Evolutionary conservation across 768 basidiomycete species (phyloP).

Genomic region (Candolleomyces aberdarensis): DNA sequence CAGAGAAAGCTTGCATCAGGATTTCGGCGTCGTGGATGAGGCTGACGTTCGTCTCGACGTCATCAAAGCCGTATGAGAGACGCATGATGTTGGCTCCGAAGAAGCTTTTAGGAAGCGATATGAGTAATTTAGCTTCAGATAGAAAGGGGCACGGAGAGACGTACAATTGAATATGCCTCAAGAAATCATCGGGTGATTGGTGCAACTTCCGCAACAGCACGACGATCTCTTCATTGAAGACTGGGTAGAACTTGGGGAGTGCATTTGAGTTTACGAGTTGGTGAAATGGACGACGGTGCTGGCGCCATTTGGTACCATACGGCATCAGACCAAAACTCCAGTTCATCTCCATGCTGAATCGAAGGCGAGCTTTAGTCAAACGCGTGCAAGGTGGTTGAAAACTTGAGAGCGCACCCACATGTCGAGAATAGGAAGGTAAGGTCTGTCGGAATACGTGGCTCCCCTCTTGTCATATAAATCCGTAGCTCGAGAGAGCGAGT

Average conservation of each 20-base stretch:
- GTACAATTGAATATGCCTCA: constrained; percentile 3
- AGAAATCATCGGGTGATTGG: not conserved
- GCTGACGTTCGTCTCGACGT: constrained; percentile 26
- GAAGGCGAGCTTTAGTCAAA: not conserved
- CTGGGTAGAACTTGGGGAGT: constrained; percentile 35
- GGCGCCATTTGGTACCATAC: constrained; percentile 1
- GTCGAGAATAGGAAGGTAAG: constrained; percentile 16
- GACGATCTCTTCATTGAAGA: constrained; percentile 11
- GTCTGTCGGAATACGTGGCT: constrained; percentile 18
- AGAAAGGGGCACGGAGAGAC: not conserved
- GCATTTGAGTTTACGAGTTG: constrained; percentile 8
- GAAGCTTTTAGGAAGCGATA: not conserved
- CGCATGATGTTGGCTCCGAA: not conserved
- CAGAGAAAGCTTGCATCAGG: constrained; percentile 20
- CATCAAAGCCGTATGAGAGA: not conserved
- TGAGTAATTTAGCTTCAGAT: not conserved
- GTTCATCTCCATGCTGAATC: not conserved
- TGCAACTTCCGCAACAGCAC: constrained; percentile 1
- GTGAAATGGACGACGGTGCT: constrained; percentile 2
- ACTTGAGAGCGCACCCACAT: not conserved
- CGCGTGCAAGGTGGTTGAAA: not conserved
- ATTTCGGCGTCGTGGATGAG: constrained; percentile 33
- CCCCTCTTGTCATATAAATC: constrained; percentile 14
- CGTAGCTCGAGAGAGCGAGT: constrained; percentile 5
- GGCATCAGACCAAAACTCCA: constrained; percentile 1